Base-by-base conservation (phyloP, 2,329 filamentous ascomycete genomes). In the Lachnellula arida region DNA sequence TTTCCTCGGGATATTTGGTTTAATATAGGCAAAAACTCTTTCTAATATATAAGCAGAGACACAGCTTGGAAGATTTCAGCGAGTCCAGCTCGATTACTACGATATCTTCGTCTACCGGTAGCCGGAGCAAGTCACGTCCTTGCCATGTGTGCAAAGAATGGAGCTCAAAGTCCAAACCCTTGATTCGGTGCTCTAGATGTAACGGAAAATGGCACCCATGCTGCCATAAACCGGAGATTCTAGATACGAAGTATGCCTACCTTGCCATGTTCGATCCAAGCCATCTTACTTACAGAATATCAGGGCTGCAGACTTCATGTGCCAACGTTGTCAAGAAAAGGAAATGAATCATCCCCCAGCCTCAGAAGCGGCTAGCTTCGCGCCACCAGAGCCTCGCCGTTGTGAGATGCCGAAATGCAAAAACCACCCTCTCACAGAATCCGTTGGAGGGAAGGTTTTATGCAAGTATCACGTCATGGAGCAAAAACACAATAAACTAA, bases 41-140 rank as follows among this genome's bases (percentile, higher is more conserved):
- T 54, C 63, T 64, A 51, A 65, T 35, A 19, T 34, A 8, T 25
- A 12, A 46, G 4, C 42, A 64, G 60, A 57, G 55, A 46, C 43
- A 59, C 37, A 55, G 40, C 9, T 50, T 28, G 39, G 54, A 61
- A 4, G 54, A 46, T n/a, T 15, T 50, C 39, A 63, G 66, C 19
- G 65, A 67, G 32, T 54, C 61, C 6, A 63, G 61, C 49, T 66
- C 64, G 28, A 39, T 63, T 4, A 60, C 58, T 5, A 66, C 64
- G 25, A 62, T 57, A 55, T 60, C 58, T 46, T 65, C 63, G 9
- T 51, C 34, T 1, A 57, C 37, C 43, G 60, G 19, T 19, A 44
- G 42, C n/a, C n/a, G 15, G 53, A 55, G 12, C 52, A n/a, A 55
- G 17, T 3, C 39, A 39, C 17, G 6, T 3, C 39, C n/a, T n/a